Percentiles rank a stretch among this genome's conserved stretches.
Conservation (phyloP, 306 rosid genomes). For the Prunus davidiana region DNA sequence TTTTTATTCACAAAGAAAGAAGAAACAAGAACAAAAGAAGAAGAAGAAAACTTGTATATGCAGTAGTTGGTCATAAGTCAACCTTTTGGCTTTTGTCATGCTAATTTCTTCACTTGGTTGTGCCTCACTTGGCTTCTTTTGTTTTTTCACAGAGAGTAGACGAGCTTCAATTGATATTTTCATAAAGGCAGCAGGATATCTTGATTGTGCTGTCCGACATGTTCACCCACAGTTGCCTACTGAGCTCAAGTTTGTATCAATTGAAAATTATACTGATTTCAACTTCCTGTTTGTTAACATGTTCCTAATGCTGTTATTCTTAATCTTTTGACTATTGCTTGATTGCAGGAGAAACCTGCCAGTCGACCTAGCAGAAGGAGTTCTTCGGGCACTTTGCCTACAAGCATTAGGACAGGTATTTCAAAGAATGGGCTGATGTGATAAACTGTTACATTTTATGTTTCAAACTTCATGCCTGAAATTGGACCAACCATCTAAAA, state of each 20-base stretch:
- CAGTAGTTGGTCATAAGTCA: not conserved
- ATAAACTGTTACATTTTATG: not conserved
- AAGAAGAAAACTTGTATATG: not conserved
- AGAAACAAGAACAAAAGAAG: not conserved
- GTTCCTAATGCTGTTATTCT: conserved; percentile 17
- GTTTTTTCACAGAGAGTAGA: conserved; percentile 65
- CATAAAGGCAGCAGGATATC: conserved; percentile 87
- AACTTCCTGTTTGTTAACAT: conserved; percentile 12
- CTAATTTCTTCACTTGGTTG: not conserved
- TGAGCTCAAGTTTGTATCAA: conserved; percentile 67
- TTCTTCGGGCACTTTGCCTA: conserved; percentile 87
- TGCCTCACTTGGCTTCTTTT: conserved; percentile 19
- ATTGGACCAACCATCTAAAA: conserved; percentile 9
- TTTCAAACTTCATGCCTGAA: conserved; percentile 12
- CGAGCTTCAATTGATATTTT: conserved; percentile 82
- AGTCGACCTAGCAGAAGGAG: conserved; percentile 90
- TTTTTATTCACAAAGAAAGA: not conserved
- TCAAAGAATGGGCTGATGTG: conserved; percentile 10
- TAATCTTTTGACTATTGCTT: conserved; percentile 27
- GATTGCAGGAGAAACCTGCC: conserved; percentile 84
- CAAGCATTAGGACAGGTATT: conserved; percentile 95
- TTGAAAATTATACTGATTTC: conserved; percentile 6
- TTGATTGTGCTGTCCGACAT: conserved; percentile 92
- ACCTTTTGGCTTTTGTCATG: conserved; percentile 7
- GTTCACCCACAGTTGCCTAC: conserved; percentile 85